phyloP scores from a whole-genome alignment of 345 rosid genomes.

The Eucalyptus decipiens region DNA sequence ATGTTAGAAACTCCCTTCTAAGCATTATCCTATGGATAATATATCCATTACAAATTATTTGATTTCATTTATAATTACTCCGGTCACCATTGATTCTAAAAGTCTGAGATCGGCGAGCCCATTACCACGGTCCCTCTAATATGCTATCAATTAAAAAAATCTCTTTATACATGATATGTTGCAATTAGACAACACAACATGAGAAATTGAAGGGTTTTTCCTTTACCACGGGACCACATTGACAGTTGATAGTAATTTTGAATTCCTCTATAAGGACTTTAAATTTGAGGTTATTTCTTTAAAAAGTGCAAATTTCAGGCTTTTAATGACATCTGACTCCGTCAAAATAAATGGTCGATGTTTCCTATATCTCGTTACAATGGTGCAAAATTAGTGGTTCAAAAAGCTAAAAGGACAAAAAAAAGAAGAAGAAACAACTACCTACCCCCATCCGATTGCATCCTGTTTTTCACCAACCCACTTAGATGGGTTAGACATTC shows the following conservation, averaged over 20 bases:
- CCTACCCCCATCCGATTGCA: neutral
- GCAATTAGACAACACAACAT: neutral
- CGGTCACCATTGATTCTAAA: neutral
- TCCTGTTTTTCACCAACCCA: neutral
- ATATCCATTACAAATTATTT: neutral
- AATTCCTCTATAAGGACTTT: neutral
- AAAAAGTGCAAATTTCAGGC: neutral
- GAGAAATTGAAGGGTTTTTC: neutral
- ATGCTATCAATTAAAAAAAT: neutral
- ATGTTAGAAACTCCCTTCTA: neutral
- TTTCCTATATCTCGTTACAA: neutral
- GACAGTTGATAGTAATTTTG: neutral
- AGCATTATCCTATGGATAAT: neutral
- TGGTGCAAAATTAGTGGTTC: neutral
- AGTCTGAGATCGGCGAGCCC: neutral
- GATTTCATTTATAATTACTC: neutral
- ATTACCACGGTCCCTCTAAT: fast-evolving
- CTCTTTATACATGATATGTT: neutral
- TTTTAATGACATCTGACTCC: neutral
- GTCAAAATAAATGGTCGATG: neutral
- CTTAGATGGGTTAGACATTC: neutral
- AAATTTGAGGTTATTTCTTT: neutral
- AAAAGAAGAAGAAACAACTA: neutral
- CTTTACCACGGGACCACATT: neutral
- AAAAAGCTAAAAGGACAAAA: neutral